Evolutionary conservation across 2,329 filamentous ascomycete genomes (phyloP), one percentile per base, ranked within the genome.

Genomic region (Pestalotiopsis sp.): DNA sequence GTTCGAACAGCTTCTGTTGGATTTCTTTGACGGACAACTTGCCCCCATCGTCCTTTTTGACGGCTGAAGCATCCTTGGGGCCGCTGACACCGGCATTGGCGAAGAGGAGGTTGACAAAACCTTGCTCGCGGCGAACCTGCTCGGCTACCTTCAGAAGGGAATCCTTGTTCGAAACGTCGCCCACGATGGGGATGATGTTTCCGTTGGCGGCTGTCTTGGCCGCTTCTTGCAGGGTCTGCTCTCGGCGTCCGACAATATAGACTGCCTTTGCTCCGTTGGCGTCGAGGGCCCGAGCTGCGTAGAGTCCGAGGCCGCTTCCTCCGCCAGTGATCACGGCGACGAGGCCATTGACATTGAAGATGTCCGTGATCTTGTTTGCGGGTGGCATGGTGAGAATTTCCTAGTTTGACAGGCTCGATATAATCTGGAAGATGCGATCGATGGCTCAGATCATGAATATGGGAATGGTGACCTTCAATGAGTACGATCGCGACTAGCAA

Each of bases 251-350:
- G 27, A 66, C 64, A 14, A 66, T 66, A 14, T 66, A 66, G n/a
- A 66, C 64, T n/a, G 64, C 64, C 39, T 66, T 66, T 41, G 64
- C 64, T 11, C 64, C 64, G 20, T 66, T 66, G 36, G 64, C 64
- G 27, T 66, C 64, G 27, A 66, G 56, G n/a, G 64, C 64, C 6
- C 64, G 52, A 3, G 64, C 64, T n/a, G 64, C 64, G 64, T 61
- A 66, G 27, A 66, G 64, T 11, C 64, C 64, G 3, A 66, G 56
- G 6, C 64, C 64, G n/a, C 52, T 66, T 9, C 64, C 64, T 14
- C 64, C 64, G 7, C 64, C 64, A 3, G 64, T 66, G 36, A 66
- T 52, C 6, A 66, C 64, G 23, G 64, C 64, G 23, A 66, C 64
- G 6, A 66, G 64, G 27, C 64, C 64, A 13, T 66, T 38, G 17